A percentile compares a stretch with the other conserved stretches of the same genome.
These are phyloP conservation scores for Monilinia aucupariae DNA, from an alignment of 2,329 filamentous ascomycete species.

Conservation along the genomic window DNA sequence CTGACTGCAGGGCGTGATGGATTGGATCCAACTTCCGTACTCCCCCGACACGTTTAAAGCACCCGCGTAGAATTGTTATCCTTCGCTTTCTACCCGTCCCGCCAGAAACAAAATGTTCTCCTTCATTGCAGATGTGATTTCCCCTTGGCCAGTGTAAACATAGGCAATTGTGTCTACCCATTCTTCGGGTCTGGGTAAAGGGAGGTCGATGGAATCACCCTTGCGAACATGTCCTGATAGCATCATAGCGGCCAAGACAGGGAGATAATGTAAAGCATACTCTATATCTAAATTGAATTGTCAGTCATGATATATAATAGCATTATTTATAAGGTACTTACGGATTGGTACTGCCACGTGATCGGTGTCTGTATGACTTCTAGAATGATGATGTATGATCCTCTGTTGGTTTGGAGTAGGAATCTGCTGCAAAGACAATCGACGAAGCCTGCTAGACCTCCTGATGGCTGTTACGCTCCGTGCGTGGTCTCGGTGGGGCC, in stretches of 20 bases:
- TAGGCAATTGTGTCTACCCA: slow-evolving; percentile 53
- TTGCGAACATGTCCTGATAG: slow-evolving; percentile 47
- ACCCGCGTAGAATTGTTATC: slow-evolving; percentile 8
- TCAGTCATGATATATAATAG: background rate
- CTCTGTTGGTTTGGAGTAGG: slow-evolving; percentile 6
- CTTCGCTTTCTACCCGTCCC: slow-evolving; percentile 36
- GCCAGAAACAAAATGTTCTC: slow-evolving; percentile 53
- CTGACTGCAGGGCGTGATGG: background rate
- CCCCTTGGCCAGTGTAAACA: slow-evolving; percentile 48
- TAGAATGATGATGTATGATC: slow-evolving; percentile 4
- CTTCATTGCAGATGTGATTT: slow-evolving; percentile 42
- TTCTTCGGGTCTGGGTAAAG: slow-evolving; percentile 50
- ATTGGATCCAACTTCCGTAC: slow-evolving; percentile 8
- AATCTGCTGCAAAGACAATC: slow-evolving; percentile 20
- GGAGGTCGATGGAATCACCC: slow-evolving; percentile 52
- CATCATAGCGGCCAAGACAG: slow-evolving; percentile 50
- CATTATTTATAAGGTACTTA: slow-evolving; percentile 35
- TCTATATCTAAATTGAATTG: slow-evolving; percentile 39
- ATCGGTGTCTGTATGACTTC: slow-evolving; percentile 2
- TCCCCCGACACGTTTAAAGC: background rate
- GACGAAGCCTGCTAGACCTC: slow-evolving; percentile 23
- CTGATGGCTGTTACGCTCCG: slow-evolving; percentile 6
- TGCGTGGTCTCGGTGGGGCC: background rate
- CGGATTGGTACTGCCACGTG: slow-evolving; percentile 42
- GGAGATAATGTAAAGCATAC: slow-evolving; percentile 46